Evolutionary conservation across 2,329 filamentous ascomycete genomes (phyloP), one percentile per base, ranked within the genome.

Genomic region (Neocucurbitaria cava): DNA sequence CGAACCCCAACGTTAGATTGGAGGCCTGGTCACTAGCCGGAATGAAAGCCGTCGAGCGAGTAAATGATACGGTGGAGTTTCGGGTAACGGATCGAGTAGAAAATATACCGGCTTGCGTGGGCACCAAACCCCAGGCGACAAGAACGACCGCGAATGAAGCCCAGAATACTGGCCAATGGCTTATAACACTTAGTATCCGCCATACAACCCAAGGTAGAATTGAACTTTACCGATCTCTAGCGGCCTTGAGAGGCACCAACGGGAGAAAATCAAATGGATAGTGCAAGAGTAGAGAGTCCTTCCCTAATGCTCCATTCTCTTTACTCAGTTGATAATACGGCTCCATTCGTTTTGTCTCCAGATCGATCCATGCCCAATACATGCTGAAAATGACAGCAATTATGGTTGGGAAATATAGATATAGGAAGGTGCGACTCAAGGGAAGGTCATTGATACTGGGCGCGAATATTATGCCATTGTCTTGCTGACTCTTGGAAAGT

Each of bases 261-360:
- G 77, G 76, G 0, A 82, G 43, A 52, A 81, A 79, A 38, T 81
- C 77, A 52, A 80, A 81, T 0, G 85, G 85, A 33, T 88, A 89
- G 0, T 81, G 76, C 0, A 88, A 44, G 0, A 85, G 70, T 0
- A 88, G 15, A 0, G 83, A 85, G 0, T 82, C 62, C 5, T 74
- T 68, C 0, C 76, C 83, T 0, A 59, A 60, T 0, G 81, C 81
- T 0, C 85, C 85, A 0, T 65, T 59, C 0, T 61, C 13, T 9
- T 78, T 81, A 0, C 84, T 86, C 0, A 88, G 49, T 20, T 87
- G 83, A 10, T 85, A 80, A 76, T 82, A 89, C 0, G 86, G 85
- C 30, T 89, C 85, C 40, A 88, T 73, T 0, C 86, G 62, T 53
- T 86, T 85, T 0, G 79, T 73, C 31, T 89, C 83, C 0, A 88